Evolutionary conservation across 2,329 filamentous ascomycete genomes (phyloP), one percentile per base, ranked within the genome.

Genomic region (Aspergillus ochraceus): DNA sequence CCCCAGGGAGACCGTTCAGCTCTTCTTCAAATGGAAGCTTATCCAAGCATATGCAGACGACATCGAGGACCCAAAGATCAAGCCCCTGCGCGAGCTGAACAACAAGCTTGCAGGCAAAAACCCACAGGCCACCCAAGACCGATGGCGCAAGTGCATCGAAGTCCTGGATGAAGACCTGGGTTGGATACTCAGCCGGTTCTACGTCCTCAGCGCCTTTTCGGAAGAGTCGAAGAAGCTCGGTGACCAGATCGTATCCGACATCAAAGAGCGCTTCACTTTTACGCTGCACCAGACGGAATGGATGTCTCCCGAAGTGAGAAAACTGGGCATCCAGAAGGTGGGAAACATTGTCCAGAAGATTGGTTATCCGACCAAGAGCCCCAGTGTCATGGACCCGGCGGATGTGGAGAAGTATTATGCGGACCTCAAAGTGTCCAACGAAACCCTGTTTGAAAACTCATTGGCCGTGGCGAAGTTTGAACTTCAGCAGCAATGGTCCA

Each of bases 151-250:
- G 6, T 91, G 88, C 65, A 81, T 90, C 29, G 71, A 70, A 8
- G 79, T 82, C 36, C 80, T 88, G 5, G 86, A 89, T 63, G 71
- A 74, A 22, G 82, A 83, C 5, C 71, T 91, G 22, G 84, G 84
- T 2, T 91, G 88, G 88, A 87, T 89, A 52, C 76, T 90, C 17
- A 88, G 87, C 68, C 84, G 87, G 22, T 90, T 91, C 76, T 92
- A 88, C 63, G 81, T 91, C 2, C 84, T 90, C 62, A 85, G 85
- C 52, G 83, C 87, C 1, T 91, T 91, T 67, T 86, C 87, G 0
- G 81, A 87, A 12, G 83, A 86, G 20, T 87, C 87, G 0, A 89
- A 90, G 70, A 76, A 84, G 4, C 84, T 90, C 50, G 88, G 88
- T 17, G 86, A 90, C 59, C 82, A 86, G 56, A 87, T 92, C 64